Evolutionary conservation across 352 stramenopile species (phyloP), one percentile per base, ranked within the genome.

Genomic region (Globisporangium takayamanum): DNA sequence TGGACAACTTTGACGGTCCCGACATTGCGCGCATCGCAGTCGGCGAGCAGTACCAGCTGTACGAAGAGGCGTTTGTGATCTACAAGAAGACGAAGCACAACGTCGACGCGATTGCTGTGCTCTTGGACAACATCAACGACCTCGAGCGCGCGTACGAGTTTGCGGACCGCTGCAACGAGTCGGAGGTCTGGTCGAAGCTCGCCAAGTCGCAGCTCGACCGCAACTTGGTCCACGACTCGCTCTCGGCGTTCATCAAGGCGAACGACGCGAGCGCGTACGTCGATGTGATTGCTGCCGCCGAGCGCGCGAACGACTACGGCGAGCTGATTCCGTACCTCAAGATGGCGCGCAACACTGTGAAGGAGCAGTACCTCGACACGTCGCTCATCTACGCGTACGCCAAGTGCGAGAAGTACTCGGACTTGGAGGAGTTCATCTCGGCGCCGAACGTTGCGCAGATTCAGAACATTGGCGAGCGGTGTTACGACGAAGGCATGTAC

Each of bases 1-100:
- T 99, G 57, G 97, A 99, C 80, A 99, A 99, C 88, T 99, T 99
- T 67, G 97, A 99, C 75, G 97, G 96, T 30, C 97, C 98, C 26
- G 95, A 99, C 60, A 99, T 99, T 72, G 98, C 98, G 33, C 91
- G 98, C 59, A 99, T 99, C 72, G 98, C 97, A 59, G 91, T 99
- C 18, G 96, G 89, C 28, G 97, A 99, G 66, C 84, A 96, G 71
- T 98, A 99, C 86, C 95, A 98, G 75, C 87, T 99, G 11, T 99
- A 98, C 73, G 98, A 99, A 69, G 98, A 99, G 72, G 98, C 93
- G 66, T 99, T 99, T 69, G 96, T 96, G 44, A 99, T 99, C 69
- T 99, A 99, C 88, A 97, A 97, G 69, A 99, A 99, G 86, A 95
- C 95, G 54, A 96, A 98, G 72, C 93, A 99, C 87, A 97, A 99